Evolutionary conservation across 202 grass and related monocot species (phyloP).

Genomic region (Zizania palustris): DNA sequence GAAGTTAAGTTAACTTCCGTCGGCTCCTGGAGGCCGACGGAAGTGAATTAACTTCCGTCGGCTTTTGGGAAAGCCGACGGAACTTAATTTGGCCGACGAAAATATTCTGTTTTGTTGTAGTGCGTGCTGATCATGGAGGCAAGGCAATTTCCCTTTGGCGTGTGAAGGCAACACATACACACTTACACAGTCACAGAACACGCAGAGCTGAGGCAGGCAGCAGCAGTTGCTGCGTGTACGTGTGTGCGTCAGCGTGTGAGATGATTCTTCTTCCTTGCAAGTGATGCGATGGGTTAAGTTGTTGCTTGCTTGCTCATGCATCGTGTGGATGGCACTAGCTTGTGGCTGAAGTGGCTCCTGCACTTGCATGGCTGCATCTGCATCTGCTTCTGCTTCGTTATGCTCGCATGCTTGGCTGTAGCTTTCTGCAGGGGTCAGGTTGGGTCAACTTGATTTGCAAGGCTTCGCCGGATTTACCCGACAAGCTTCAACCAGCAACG

Average conservation of each 20-base stretch:
- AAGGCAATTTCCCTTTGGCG: not conserved
- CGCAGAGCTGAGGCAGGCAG: too few relatives aligned
- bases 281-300: not conserved
- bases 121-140: not conserved
- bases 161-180: not conserved
- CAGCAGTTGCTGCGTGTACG: not conserved
- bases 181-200: not conserved
- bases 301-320: slow-evolving; percentile 20
- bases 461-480: not conserved
- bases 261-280: slow-evolving; percentile 40
- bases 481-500: not conserved
- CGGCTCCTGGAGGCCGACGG: too few relatives aligned
- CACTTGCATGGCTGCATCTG: not conserved
- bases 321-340: not conserved
- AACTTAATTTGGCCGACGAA: too few relatives aligned
- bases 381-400: not conserved
- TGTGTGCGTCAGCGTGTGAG: too few relatives aligned
- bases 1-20: too few relatives aligned
- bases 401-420: slow-evolving; percentile 4
- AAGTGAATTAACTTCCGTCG: too few relatives aligned
- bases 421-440: slow-evolving; percentile 10
- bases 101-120: too few relatives aligned
- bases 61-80: too few relatives aligned
- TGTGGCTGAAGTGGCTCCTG: not conserved
- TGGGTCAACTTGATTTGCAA: not conserved